Evolutionary conservation across 129 eudicot genomes (phyloP), one percentile per base, ranked within the genome.

Genomic region (Centella asiatica): DNA sequence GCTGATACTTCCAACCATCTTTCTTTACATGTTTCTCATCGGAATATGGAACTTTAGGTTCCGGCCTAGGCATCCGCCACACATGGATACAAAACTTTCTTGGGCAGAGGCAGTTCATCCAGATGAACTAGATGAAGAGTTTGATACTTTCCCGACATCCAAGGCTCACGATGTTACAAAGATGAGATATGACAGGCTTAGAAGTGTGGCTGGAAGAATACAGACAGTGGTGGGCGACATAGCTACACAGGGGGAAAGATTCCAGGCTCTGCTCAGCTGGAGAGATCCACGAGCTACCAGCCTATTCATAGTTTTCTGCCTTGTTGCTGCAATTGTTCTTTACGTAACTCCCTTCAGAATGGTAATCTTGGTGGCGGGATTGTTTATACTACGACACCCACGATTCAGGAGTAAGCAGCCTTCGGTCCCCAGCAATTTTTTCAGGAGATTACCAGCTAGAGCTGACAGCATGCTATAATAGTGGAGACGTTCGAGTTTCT

Each of bases 181-280:
- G 31, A 82, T 82, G 88, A 67, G 88, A 32, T 82, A 82, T n/a
- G 88, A 82, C 42, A 72, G 88, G 4, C 55, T 82, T 23, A 46
- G 88, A 62, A 82, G 84, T 46, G 72, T 82, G 40, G 81, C 88
- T 1, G 88, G 88, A 59, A 69, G 88, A 72, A 82, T 82, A 29
- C 88, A 82, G 71, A 82, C 88, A 12, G 84, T 82, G n/a, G 81
- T 82, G 31, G 88, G 88, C 24, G 88, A 82, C 66, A 57, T 82
- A 63, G 88, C 88, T 4, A 78, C 84, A 31, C 88, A 82, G 60
- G 88, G 88, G n/a, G 88, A 82, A 31, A 61, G 88, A 57, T 62
- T 82, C 34, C 81, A 82, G 47, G 72, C 82, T 15, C 31, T 78
- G 62, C 79, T 82, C 37, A 78, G 88, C 79, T 82, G 88, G 88